Conservation (phyloP, 495 filamentous ascomycete genomes). For the Wilcoxina mikolae region DNA sequence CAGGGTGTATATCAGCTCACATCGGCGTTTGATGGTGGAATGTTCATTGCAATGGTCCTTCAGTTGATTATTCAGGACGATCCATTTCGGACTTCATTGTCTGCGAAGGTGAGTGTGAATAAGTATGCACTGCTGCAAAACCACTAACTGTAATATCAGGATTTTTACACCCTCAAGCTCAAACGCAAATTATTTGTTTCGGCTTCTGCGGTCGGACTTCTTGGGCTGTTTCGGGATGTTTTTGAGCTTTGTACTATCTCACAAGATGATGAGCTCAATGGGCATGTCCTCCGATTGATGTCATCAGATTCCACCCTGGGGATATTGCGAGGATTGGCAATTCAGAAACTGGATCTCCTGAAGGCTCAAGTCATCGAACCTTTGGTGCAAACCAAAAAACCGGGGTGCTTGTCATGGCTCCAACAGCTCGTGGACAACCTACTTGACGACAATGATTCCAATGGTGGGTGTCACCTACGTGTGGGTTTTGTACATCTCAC, state of each 20-base stretch:
- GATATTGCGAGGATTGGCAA: constrained; percentile 17
- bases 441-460: constrained; percentile 21
- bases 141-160: no score
- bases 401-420: constrained; percentile 14
- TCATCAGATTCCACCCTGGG: constrained; percentile 11
- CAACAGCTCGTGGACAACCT: constrained; percentile 22
- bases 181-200: constrained; percentile 20
- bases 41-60: constrained; percentile 15
- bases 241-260: background rate
- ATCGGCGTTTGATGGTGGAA: background rate
- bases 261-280: background rate
- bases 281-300: constrained; percentile 8
- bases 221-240: background rate
- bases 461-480: background rate
- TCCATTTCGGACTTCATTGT: background rate
- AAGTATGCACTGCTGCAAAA: no score
- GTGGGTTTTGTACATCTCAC: no score
- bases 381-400: constrained; percentile 9
- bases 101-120: background rate
- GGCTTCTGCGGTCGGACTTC: background rate
- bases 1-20: no score
- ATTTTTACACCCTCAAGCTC: constrained; percentile 22
- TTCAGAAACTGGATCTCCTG: constrained; percentile 12
- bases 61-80: constrained; percentile 14
- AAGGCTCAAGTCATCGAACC: constrained; percentile 21